phyloP scores from a whole-genome alignment of 2,329 filamentous ascomycete species.

The Colletotrichum liriopes region DNA sequence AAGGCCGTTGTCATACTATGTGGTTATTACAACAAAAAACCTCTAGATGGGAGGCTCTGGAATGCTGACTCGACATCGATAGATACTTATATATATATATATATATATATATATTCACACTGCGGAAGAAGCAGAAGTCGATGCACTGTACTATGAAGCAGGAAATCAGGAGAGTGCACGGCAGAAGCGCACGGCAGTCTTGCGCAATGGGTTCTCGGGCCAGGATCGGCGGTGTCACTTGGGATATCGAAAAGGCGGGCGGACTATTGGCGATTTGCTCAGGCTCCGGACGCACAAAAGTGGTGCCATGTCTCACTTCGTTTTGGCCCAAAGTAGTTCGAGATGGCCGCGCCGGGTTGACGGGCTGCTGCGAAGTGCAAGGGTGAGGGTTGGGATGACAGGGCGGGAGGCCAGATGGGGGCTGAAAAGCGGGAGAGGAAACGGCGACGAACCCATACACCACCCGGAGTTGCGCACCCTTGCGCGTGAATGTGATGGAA shows the following conservation, averaged over 20 bases:
- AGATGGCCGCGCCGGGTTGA: not conserved
- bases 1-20: not conserved
- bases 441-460: not conserved
- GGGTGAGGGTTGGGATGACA: constrained; percentile 7
- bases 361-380: not conserved
- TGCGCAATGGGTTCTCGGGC: constrained; percentile 12
- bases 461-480: not conserved
- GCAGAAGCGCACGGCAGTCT: constrained; percentile 34
- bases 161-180: constrained; percentile 25
- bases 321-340: not conserved
- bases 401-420: constrained; percentile 35
- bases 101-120: not conserved
- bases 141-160: constrained; percentile 3
- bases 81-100: not conserved
- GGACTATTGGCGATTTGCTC: constrained; percentile 14
- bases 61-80: not conserved
- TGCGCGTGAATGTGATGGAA: not conserved
- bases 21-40: not conserved
- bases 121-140: not conserved
- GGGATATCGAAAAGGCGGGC: constrained; percentile 18
- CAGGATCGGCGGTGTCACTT: not conserved
- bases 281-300: constrained; percentile 3
- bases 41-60: not conserved
- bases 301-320: not conserved
- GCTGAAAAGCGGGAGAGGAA: constrained; percentile 5